Evolutionary conservation across 2,329 filamentous ascomycete genomes (phyloP).

Genomic region (Aureobasidium namibiae): DNA sequence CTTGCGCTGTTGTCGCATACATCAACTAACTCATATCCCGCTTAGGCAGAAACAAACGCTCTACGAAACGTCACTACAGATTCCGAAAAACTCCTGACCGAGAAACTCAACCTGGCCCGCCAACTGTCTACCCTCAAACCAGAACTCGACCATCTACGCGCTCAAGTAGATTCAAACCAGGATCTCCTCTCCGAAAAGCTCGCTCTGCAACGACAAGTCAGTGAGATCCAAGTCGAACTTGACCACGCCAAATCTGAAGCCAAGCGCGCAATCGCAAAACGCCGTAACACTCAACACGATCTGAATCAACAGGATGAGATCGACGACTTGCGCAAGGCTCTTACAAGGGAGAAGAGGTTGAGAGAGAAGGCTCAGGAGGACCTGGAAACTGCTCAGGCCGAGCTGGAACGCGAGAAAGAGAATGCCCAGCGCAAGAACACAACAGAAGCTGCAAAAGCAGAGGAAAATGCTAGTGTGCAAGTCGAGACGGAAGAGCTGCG

Average conservation of each 20-base stretch:
- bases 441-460: conserved; percentile 33
- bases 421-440: conserved; percentile 21
- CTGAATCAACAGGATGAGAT: conserved; percentile 33
- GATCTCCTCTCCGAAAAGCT: conserved; percentile 69
- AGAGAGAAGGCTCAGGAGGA: conserved; percentile 34
- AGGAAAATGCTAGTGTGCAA: conserved; percentile 33
- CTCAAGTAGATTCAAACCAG: conserved; percentile 54
- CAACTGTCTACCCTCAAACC: conserved; percentile 52
- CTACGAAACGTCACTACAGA: conserved; percentile 60
- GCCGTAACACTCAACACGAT: conserved; percentile 42
- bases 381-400: conserved; percentile 24
- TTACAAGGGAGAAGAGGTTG: conserved; percentile 38
- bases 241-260: conserved; percentile 70
- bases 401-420: conserved; percentile 27
- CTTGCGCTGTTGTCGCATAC: background rate
- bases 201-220: conserved; percentile 68
- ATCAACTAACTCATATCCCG: background rate
- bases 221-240: conserved; percentile 68
- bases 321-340: conserved; percentile 39
- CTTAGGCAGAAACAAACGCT: conserved; percentile 63
- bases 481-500: conserved; percentile 40
- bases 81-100: conserved; percentile 59
- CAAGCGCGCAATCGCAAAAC: conserved; percentile 48
- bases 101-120: conserved; percentile 54
- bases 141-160: conserved; percentile 54